Evolutionary conservation across 1,139 yeast genomes (phyloP).

Genomic region (Hyphopichia khmerensis): DNA sequence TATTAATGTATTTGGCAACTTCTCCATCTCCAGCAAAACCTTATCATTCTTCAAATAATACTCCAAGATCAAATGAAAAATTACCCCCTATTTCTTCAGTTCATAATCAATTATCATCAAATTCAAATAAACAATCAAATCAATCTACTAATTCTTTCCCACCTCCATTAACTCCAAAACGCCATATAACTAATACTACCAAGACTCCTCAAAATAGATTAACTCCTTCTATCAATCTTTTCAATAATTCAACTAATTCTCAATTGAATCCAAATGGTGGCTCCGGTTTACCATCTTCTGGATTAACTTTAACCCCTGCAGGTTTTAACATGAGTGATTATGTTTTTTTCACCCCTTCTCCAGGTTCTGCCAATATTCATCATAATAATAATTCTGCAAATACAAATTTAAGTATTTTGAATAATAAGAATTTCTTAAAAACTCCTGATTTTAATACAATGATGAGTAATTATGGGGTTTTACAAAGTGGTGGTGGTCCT

Average conservation of each 20-base stretch:
- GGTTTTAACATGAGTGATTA: conserved; percentile 84
- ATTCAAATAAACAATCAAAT: conserved; percentile 7
- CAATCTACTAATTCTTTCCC: conserved; percentile 26
- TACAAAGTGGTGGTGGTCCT: not conserved
- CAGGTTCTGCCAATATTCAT: conserved; percentile 27
- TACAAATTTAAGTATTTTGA: conserved; percentile 8
- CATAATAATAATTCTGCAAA: conserved; percentile 13
- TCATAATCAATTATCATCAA: not conserved
- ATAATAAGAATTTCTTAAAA: conserved; percentile 31
- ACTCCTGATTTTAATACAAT: conserved; percentile 45
- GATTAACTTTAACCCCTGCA: conserved; percentile 55
- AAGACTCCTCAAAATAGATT: conserved; percentile 46
- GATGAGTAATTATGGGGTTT: conserved; percentile 13
- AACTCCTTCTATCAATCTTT: conserved; percentile 42
- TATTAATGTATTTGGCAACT: conserved; percentile 78
- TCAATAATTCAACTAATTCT: conserved; percentile 15
- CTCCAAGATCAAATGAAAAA: conserved; percentile 23
- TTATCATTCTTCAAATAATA: conserved; percentile 25
- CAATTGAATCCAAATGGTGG: conserved; percentile 5
- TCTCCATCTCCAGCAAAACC: conserved; percentile 75
- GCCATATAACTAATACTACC: conserved; percentile 26
- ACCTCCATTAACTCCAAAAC: conserved; percentile 47
- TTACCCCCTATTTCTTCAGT: not conserved
- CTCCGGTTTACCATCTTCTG: conserved; percentile 42
- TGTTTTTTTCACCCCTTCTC: conserved; percentile 76